Percentiles rank a stretch among this genome's conserved stretches.
Conservation (phyloP, 352 stramenopile species). For the Pythium sp. region DNA sequence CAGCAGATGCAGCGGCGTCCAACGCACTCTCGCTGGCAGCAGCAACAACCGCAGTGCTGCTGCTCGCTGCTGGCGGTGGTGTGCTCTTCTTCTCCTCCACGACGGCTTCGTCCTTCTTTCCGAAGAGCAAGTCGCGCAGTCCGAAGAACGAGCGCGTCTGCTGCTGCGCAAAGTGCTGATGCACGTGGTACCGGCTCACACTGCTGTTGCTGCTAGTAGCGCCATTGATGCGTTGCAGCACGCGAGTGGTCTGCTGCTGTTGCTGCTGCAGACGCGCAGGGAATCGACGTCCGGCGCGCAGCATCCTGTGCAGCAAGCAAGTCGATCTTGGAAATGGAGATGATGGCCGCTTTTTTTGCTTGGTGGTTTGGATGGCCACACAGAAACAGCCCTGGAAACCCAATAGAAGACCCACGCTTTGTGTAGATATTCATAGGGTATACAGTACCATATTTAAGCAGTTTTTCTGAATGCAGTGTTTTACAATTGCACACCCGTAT, state of each 20-base stretch:
- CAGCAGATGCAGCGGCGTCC: constrained; percentile 1
- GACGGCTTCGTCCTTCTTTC: constrained; percentile 30
- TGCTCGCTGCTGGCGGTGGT: neutral
- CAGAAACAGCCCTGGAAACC: neutral
- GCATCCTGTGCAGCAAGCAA: constrained; percentile 11
- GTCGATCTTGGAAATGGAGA: constrained; percentile 6
- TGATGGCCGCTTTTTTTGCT: constrained; percentile 4
- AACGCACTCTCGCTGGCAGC: constrained; percentile 9
- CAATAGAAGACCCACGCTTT: constrained; percentile 3
- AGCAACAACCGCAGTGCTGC: neutral
- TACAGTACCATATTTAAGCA: neutral
- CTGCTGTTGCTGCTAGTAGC: neutral
- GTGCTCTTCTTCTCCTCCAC: constrained; percentile 16
- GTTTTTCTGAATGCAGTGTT: neutral
- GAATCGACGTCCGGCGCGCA: constrained; percentile 21
- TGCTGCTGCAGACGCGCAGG: constrained; percentile 14
- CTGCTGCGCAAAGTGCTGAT: constrained; percentile 4
- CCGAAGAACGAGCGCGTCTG: constrained; percentile 60
- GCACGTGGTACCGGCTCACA: constrained; percentile 11
- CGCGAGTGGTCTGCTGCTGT: neutral
- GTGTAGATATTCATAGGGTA: neutral
- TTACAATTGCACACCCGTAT: neutral
- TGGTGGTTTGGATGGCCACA: constrained; percentile 6
- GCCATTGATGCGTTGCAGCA: constrained; percentile 9
- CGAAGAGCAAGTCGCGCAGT: constrained; percentile 64